phyloP scores from a whole-genome alignment of 352 stramenopile genomes.

The Pythium apleroticum region DNA sequence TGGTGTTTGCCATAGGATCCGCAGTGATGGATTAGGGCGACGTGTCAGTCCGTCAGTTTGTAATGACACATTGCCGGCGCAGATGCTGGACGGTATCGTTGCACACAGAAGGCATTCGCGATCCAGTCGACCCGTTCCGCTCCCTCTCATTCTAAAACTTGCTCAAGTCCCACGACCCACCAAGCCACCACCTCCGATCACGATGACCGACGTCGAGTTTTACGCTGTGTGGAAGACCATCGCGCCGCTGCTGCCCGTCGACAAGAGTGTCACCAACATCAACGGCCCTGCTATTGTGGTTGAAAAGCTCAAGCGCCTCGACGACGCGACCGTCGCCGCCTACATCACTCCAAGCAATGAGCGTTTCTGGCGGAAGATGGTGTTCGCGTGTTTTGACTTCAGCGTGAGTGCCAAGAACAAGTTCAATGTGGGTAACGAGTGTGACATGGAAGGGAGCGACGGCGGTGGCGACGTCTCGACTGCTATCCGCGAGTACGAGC shows the following conservation, averaged over 20 bases:
- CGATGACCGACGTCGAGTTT: not conserved
- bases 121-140: too few relatives aligned
- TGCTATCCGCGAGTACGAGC: not conserved
- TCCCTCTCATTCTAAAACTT: too few relatives aligned
- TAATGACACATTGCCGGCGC: too few relatives aligned
- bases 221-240: not conserved
- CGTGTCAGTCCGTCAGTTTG: too few relatives aligned
- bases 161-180: too few relatives aligned
- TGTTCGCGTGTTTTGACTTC: conserved; percentile 3
- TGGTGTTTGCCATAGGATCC: too few relatives aligned
- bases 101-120: too few relatives aligned
- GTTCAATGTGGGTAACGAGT: not conserved
- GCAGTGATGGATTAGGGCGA: too few relatives aligned
- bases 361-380: not conserved
- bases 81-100: too few relatives aligned
- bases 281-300: not conserved
- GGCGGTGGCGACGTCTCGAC: not conserved
- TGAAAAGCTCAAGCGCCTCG: not conserved
- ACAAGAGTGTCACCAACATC: conserved; percentile 2
- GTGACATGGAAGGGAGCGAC: not conserved
- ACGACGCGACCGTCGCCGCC: not conserved
- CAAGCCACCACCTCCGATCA: too few relatives aligned
- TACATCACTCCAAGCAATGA: not conserved
- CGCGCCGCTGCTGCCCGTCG: not conserved
- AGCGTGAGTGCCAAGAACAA: too few relatives aligned